Base-by-base conservation (phyloP, 2,329 filamentous ascomycete genomes). In the Arthrobotrys megalospora region DNA sequence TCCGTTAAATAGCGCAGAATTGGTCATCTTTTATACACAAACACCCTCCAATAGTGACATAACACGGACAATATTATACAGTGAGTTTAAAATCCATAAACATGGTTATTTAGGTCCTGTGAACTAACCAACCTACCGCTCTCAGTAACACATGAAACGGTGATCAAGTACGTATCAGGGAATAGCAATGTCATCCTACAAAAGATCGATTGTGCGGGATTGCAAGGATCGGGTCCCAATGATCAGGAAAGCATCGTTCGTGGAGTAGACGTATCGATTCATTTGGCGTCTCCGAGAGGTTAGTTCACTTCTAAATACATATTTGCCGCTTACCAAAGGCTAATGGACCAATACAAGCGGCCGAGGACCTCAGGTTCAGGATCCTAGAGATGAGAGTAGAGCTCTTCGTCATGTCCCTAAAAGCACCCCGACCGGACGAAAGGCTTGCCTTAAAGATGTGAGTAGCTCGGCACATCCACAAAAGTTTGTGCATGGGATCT, bases 401-500 rank as follows among this genome's bases (percentile, higher is more conserved):
- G 24, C 65, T 69, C 11, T 69, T 69, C 12, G 43, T 69, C 19
- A 69, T 69, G 52, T 45, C 50, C 2, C 52, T 69, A 6, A 58
- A 60, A 28, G 32, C 45, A 14, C 53, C 65, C 16, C 50, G 65
- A n/a, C n/a, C 36, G 6, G 53, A 48, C 28, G 50, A 62, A 69
- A 58, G 43, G 19, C 36, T 69, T 19, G 41, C 53, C 12, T 45
- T 69, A n/a, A 69, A 69, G 28, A 7, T 69, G 65, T 69, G 16
- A 45, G 52, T 58, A 24, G 24, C 24, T 28, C 5, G 24, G 24
- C 5, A 28, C 24, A 28, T 28, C 24, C 24, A 5, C 24, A 28
- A 28, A 28, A 28, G 2, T 28, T 28, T 28, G 24, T 28, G 24
- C 24, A 5, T 28, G 5, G n/a, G 12, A 8, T 19, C 19, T 1